Base-by-base conservation (phyloP, 495 filamentous ascomycete species). In the Annulohypoxylon moriforme region DNA sequence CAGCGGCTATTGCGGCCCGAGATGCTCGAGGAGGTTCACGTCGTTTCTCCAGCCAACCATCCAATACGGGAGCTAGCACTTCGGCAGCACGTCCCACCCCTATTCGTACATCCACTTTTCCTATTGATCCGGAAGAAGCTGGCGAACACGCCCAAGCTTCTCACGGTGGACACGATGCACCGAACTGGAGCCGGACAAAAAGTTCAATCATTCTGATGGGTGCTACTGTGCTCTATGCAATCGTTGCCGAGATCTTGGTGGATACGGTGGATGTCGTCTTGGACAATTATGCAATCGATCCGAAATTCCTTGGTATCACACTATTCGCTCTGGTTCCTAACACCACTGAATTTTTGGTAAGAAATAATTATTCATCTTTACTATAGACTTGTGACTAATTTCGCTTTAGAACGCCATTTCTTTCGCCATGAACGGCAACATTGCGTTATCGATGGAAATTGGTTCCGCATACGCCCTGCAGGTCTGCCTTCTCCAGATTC, bases 341-440 rank as follows among this genome's bases (percentile, higher is more conserved):
- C 78, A 98, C 96, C 16, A 99, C 96, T 22, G 96, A 99, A 79
- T 99, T 99, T 75, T 77, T 99, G 83, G 93, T 96, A 88, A 80
- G 89, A 78, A 33, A 14, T 61, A 4, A 14, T 10, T 31, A 13
- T 14, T 9, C 16, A 13, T n/a, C n/a, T 44, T 29, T 50, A 44
- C 9, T 47, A 13, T 10, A 29, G 25, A 33, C n/a, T 49, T 24
- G 31, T 47, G 38, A 61, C 82, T 87, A 76, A 87, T 68, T 4
- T 60, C 8, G 50, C 56, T 57, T 50, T 75, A 96, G 93, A 99
- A 99, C 77, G 96, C 96, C 76, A 98, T 99, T 63, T 97, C 94
- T 2, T 99, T 99, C 79, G 96, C 96, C 46, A 99, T 99, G 96
- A 98, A 99, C 74, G 96, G 96, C n/a, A 99, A 99, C 80, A 98